Evolutionary conservation across 164 flowering plant species (phyloP).

Genomic region (Sextonia rubra): DNA sequence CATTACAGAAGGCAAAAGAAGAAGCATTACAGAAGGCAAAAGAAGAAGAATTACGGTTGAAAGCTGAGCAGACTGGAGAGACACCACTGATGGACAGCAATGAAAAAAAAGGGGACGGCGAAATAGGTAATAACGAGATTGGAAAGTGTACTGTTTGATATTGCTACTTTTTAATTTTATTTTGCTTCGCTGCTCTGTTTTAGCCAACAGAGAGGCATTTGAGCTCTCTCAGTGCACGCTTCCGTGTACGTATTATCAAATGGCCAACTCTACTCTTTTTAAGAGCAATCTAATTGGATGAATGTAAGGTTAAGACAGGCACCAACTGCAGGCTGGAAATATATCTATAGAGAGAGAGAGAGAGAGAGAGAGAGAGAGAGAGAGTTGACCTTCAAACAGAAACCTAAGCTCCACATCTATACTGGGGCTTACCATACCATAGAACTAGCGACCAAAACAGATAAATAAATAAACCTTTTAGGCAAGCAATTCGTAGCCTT

Average conservation of each 20-base stretch:
- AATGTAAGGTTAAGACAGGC: neutral
- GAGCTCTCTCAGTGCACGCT: neutral
- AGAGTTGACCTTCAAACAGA: neutral
- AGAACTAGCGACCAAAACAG: neutral
- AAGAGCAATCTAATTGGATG: neutral
- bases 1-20: conserved; percentile 3
- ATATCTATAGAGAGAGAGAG: too few species aligned
- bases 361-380: neutral
- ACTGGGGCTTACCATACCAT: neutral
- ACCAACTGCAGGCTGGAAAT: neutral
- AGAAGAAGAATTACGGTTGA: conserved; percentile 1
- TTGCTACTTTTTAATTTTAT: neutral
- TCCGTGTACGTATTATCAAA: neutral
- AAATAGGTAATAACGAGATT: neutral
- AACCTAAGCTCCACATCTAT: neutral
- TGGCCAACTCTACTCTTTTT: neutral
- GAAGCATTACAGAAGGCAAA: conserved; percentile 3
- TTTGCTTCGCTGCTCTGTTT: neutral
- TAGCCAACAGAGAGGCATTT: neutral
- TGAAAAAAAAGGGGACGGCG: neutral
- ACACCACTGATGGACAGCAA: neutral
- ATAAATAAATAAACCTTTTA: too few species aligned
- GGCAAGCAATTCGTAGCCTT: neutral
- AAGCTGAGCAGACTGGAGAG: neutral
- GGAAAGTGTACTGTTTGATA: neutral